Percentiles rank a stretch among this genome's conserved stretches.
phyloP scores from a whole-genome alignment of 73 alveolate genomes.

The Uronychia binucleata region DNA sequence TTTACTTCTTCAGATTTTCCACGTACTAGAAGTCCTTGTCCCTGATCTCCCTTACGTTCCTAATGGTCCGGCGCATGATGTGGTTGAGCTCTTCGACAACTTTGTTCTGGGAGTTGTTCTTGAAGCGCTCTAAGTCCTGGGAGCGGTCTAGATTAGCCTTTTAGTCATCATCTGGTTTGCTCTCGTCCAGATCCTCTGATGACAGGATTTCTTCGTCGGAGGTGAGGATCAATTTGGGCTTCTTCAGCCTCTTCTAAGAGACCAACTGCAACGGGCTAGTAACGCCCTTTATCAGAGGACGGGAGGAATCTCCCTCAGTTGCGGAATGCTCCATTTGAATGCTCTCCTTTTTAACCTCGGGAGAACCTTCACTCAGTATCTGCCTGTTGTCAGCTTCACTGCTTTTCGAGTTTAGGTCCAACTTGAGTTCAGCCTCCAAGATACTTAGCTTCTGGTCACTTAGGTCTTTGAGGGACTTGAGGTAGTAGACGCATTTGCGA shows the following conservation, averaged over 20 bases:
- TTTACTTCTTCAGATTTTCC: too few species aligned
- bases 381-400: neutral
- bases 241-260: neutral
- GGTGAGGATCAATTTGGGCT: neutral
- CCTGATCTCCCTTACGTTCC: neutral
- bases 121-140: neutral
- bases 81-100: neutral
- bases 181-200: neutral
- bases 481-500: neutral
- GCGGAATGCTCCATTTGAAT: neutral
- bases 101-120: neutral
- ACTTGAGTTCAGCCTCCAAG: neutral
- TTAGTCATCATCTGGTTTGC: neutral
- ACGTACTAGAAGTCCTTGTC: too few species aligned
- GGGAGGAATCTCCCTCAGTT: neutral
- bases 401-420: neutral
- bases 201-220: neutral
- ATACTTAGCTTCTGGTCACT: neutral
- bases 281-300: neutral
- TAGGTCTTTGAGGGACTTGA: neutral
- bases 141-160: neutral
- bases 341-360: neutral
- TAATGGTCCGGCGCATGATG: neutral
- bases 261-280: neutral
- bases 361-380: neutral